These are phyloP conservation scores for Ogataea pini DNA, from an alignment of 805 yeast species.

Conservation along the genomic window DNA sequence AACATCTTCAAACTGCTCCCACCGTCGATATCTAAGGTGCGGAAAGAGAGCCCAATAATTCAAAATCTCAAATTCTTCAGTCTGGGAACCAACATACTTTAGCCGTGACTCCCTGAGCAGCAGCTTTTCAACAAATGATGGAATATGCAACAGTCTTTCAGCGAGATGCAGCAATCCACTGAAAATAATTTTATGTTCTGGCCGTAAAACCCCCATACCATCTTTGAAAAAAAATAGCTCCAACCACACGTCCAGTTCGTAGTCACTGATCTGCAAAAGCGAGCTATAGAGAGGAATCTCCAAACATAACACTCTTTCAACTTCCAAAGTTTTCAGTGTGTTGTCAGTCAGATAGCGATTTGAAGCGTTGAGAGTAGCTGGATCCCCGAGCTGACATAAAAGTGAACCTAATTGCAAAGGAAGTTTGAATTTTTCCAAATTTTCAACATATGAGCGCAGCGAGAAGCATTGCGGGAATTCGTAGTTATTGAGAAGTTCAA, in stretches of 20 bases:
- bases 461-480: slow-evolving; percentile 18
- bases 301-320: slow-evolving; percentile 11
- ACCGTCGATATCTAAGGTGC: slow-evolving; percentile 10
- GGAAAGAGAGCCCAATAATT: slow-evolving; percentile 23
- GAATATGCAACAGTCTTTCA: slow-evolving; percentile 7
- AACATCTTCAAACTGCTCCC: slow-evolving; percentile 18
- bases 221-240: slow-evolving; percentile 8
- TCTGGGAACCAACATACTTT: neutral
- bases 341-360: slow-evolving; percentile 1
- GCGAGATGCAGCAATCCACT: slow-evolving; percentile 19
- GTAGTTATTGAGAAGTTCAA: slow-evolving; percentile 13
- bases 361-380: neutral
- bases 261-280: slow-evolving; percentile 14
- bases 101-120: slow-evolving; percentile 7
- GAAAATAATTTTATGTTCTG: slow-evolving; percentile 14
- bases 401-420: slow-evolving; percentile 24
- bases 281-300: slow-evolving; percentile 16
- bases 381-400: slow-evolving; percentile 16
- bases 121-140: slow-evolving; percentile 11
- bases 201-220: neutral
- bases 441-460: slow-evolving; percentile 10
- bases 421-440: slow-evolving; percentile 10
- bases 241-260: slow-evolving; percentile 21
- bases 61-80: slow-evolving; percentile 8
- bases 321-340: slow-evolving; percentile 5